Evolutionary conservation across 2,329 filamentous ascomycete species (phyloP).

Genomic region (Aureobasidium sp.): DNA sequence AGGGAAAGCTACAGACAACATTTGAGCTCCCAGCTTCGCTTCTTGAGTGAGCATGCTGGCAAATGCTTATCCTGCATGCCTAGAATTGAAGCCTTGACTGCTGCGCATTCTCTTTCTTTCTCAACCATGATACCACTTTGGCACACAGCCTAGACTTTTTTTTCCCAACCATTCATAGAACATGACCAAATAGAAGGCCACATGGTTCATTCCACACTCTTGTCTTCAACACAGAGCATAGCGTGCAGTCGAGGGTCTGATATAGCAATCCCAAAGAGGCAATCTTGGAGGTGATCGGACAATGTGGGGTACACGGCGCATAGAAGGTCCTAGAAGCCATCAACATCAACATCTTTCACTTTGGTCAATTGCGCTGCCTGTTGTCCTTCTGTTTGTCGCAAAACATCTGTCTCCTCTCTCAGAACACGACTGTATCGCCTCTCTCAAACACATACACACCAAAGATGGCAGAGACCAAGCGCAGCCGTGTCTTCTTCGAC

Average conservation of each 20-base stretch:
- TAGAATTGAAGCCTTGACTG: neutral
- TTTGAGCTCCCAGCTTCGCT: constrained; percentile 31
- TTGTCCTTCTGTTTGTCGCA: neutral
- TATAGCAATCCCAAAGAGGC: neutral
- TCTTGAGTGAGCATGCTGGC: constrained; percentile 24
- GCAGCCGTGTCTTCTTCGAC: constrained; percentile 87
- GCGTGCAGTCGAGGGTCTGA: neutral
- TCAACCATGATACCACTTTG: constrained; percentile 9
- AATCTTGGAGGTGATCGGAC: neutral
- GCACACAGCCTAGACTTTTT: neutral
- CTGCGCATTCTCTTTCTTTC: neutral
- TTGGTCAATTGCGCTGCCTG: neutral
- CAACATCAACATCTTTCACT: neutral
- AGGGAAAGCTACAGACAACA: constrained; percentile 28
- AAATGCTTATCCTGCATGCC: neutral
- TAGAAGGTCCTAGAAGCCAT: constrained; percentile 13
- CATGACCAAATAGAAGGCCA: neutral
- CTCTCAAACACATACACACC: neutral
- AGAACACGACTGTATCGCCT: neutral
- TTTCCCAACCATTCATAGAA: neutral
- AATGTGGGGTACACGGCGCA: constrained; percentile 3
- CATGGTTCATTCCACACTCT: neutral
- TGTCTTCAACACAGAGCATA: neutral
- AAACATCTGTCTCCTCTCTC: neutral
- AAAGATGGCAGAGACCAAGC: constrained; percentile 32